Evolutionary conservation across 345 rosid species (phyloP).

Genomic region (Melaleuca quinquenervia): DNA sequence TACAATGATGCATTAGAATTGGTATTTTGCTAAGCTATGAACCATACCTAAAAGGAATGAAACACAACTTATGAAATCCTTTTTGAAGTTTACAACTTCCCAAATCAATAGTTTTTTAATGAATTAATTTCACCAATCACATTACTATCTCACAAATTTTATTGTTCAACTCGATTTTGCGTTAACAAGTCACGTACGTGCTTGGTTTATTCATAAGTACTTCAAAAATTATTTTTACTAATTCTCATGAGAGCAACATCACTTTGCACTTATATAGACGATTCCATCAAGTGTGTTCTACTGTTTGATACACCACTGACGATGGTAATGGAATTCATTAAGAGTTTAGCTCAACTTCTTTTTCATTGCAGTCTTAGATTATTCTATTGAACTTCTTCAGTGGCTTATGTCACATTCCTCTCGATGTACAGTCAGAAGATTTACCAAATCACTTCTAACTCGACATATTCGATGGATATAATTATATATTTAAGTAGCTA

Average conservation of each 20-base stretch:
- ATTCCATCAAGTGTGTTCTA: neutral
- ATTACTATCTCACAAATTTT: neutral
- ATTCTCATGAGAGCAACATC: fast-evolving
- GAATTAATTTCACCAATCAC: neutral
- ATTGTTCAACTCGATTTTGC: fast-evolving
- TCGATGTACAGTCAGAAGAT: neutral
- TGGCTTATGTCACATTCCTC: neutral
- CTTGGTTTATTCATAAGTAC: neutral
- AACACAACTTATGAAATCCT: no score
- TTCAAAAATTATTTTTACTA: neutral
- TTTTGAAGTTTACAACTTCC: no score
- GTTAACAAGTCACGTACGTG: fast-evolving
- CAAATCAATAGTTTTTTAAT: neutral
- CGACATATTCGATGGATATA: neutral
- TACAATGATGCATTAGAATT: neutral
- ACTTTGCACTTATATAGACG: neutral
- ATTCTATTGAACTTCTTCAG: neutral
- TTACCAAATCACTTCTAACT: neutral
- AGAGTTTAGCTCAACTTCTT: neutral
- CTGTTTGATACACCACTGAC: neutral
- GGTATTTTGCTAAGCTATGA: neutral
- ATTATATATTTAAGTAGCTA: neutral
- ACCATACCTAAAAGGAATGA: neutral
- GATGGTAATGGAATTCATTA: neutral
- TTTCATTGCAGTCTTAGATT: neutral